Conservation (phyloP, 441 rosid genomes). For the Gossypium trilobum region DNA sequence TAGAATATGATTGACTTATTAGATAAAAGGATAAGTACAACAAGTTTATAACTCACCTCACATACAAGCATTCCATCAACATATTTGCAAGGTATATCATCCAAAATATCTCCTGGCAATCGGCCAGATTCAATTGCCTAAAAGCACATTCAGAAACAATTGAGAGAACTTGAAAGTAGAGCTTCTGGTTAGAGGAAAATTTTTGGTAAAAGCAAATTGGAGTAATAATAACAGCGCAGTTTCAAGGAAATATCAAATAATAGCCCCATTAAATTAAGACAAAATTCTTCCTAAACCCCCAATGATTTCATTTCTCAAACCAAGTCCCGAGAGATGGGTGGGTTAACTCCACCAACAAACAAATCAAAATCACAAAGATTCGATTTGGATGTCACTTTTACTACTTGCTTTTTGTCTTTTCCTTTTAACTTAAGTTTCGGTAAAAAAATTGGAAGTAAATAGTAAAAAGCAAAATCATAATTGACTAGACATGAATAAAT, state of each 20-base stretch:
- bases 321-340: neutral
- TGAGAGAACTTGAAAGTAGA: neutral
- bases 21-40: neutral
- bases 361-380: neutral
- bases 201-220: neutral
- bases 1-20: neutral
- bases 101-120: constrained; percentile 77
- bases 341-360: neutral
- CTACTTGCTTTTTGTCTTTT: neutral
- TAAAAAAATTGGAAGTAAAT: neutral
- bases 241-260: constrained; percentile 8
- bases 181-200: neutral
- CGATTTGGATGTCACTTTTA: neutral
- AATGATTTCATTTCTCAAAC: constrained; percentile 1
- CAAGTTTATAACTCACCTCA: constrained; percentile 47
- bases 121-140: constrained; percentile 89
- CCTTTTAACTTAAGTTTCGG: neutral
- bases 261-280: constrained; percentile 1
- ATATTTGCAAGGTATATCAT: constrained; percentile 74
- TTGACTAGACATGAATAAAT: constrained; percentile 3
- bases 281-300: neutral
- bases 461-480: neutral
- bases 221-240: neutral
- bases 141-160: constrained; percentile 14
- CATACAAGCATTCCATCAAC: constrained; percentile 65